Percentiles rank a stretch among this genome's conserved stretches.
phyloP scores from a whole-genome alignment of 306 rosid genomes.

The Quercus suber region DNA sequence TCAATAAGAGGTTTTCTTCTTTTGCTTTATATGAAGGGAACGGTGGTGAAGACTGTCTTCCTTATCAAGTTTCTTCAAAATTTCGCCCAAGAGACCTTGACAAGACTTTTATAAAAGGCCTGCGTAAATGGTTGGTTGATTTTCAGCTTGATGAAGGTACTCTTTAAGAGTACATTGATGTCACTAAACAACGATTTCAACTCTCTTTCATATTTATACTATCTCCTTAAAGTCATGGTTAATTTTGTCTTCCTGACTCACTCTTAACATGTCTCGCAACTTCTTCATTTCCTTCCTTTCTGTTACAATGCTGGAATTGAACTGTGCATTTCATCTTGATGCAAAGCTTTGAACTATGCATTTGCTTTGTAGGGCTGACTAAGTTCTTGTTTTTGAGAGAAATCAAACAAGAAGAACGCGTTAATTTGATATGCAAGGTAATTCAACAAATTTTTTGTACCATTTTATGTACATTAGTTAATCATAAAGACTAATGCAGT shows the following conservation, averaged over 20 bases:
- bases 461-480: background rate
- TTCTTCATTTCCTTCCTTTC: background rate
- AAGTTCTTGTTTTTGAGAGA: conserved; percentile 38
- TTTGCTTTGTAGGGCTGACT: conserved; percentile 41
- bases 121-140: conserved; percentile 61
- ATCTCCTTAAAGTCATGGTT: background rate
- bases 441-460: conserved; percentile 4
- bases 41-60: conserved; percentile 27
- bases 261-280: background rate
- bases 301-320: background rate
- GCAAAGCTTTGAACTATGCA: conserved; percentile 1
- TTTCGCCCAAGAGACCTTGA: conserved; percentile 39
- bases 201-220: background rate
- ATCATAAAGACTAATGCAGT: background rate
- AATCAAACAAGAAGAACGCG: conserved; percentile 36
- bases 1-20: conserved; percentile 45
- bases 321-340: background rate
- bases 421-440: conserved; percentile 77
- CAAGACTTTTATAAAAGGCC: conserved; percentile 21
- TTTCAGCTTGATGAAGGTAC: conserved; percentile 54
- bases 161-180: background rate
- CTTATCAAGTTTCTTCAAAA: conserved; percentile 48
- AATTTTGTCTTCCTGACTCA: too few relatives aligned
- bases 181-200: background rate
- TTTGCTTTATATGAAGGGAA: conserved; percentile 64